Percentiles rank a stretch among this genome's conserved stretches.
phyloP scores from a whole-genome alignment of 2,329 filamentous ascomycete species.

The Phialophora expanda region DNA sequence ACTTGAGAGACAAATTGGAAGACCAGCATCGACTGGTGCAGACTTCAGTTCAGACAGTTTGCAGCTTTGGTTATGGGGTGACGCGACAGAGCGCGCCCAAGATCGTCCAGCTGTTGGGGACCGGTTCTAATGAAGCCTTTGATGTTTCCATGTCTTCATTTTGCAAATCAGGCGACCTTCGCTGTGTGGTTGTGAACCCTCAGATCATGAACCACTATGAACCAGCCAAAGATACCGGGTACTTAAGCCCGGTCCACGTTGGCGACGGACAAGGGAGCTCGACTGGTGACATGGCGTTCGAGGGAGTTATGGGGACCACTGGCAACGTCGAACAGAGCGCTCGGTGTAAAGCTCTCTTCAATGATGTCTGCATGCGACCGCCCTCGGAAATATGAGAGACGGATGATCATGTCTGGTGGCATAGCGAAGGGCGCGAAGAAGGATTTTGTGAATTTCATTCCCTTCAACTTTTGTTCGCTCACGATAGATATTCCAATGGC shows the following conservation, averaged over 20 bases:
- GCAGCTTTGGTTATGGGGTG: conserved; percentile 25
- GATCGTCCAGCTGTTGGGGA: conserved; percentile 5
- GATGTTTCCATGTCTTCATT: conserved; percentile 13
- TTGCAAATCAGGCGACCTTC: conserved; percentile 5
- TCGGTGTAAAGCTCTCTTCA: conserved; percentile 21
- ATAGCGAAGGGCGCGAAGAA: not conserved
- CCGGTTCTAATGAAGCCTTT: conserved; percentile 18
- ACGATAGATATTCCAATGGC: not conserved
- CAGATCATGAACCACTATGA: conserved; percentile 25
- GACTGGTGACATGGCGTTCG: conserved; percentile 11
- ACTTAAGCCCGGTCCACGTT: conserved; percentile 21
- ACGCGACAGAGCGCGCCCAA: conserved; percentile 22
- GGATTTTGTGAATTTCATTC: not conserved
- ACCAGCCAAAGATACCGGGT: conserved; percentile 14
- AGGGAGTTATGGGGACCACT: conserved; percentile 11
- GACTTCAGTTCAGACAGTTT: conserved; percentile 7
- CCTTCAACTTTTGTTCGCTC: not conserved
- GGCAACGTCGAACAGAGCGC: conserved; percentile 24
- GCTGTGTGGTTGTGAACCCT: conserved; percentile 18
- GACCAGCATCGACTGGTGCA: conserved; percentile 18
- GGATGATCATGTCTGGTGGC: not conserved
- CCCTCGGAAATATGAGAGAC: conserved; percentile 18
- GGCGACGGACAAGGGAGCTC: conserved; percentile 19
- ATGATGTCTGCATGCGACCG: conserved; percentile 17
- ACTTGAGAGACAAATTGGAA: conserved; percentile 10